These are phyloP conservation scores for Monosporozyma servazzii DNA, from an alignment of 805 yeast species.

Conservation along the genomic window DNA sequence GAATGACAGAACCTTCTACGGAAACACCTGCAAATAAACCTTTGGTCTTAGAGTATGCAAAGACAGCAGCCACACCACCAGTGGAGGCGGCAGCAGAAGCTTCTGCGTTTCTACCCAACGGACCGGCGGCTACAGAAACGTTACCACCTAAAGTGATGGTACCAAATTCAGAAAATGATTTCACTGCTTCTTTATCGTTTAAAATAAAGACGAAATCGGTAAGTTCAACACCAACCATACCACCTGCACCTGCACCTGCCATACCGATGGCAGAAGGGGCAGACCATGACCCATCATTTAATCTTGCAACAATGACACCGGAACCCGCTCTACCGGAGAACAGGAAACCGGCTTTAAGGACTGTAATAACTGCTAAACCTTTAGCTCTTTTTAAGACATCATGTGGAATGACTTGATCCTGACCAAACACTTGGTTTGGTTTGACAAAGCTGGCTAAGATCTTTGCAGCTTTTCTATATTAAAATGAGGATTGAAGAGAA, in stretches of 20 bases:
- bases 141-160: conserved; percentile 93
- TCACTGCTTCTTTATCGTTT: conserved; percentile 81
- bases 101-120: conserved; percentile 93
- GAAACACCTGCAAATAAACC: conserved; percentile 97
- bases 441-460: conserved; percentile 81
- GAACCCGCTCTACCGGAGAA: conserved; percentile 97
- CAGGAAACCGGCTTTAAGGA: conserved; percentile 91
- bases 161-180: conserved; percentile 87
- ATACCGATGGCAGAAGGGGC: conserved; percentile 93
- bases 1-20: conserved; percentile 87
- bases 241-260: conserved; percentile 99
- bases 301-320: conserved; percentile 86
- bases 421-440: conserved; percentile 89
- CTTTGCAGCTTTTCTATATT: conserved; percentile 80
- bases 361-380: conserved; percentile 87
- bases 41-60: conserved; percentile 89
- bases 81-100: conserved; percentile 93
- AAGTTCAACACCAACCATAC: conserved; percentile 91
- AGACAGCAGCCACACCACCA: conserved; percentile 80
- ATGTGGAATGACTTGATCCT: conserved; percentile 85
- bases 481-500: not conserved
- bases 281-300: conserved; percentile 95
- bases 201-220: conserved; percentile 93
- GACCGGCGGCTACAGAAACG: conserved; percentile 93
- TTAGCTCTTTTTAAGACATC: conserved; percentile 78